Base-by-base conservation (phyloP, 2,329 filamentous ascomycete genomes). In the Orbilia blumenaviensis region DNA sequence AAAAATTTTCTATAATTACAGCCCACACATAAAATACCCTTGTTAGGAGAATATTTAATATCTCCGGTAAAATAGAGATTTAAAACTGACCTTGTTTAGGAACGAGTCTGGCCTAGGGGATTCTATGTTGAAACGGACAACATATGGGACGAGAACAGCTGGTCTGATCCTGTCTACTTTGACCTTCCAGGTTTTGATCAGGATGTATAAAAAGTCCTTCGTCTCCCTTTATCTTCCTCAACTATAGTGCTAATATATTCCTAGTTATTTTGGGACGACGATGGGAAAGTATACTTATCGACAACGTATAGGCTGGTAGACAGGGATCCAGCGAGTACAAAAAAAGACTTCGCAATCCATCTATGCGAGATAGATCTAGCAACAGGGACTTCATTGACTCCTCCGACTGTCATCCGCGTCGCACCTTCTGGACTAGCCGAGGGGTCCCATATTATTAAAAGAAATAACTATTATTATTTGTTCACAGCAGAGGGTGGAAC, bases 401-500 rank as follows among this genome's bases (percentile, higher is more conserved):
- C 84, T 83, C 1, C 81, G 81, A 0, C 77, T 78, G 56, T 79
- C 78, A 71, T 79, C 82, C 42, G 84, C 83, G n/a, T 76, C 34
- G 58, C 68, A 32, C 34, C 69, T 50, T 54, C 78, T 54, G 77
- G 78, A 10, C 83, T 87, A 1, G 85, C 88, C 14, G 88, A 89
- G 80, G 88, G 85, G 0, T 87, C 88, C 1, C 88, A 89, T 78
- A 80, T 89, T 3, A 89, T 88, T 81, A 87, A 87, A 81, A 84
- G 86, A 46, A 86, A 86, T 42, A 86, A 85, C 3, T 88, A 85
- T 84, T 89, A 89, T 77, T 89, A 89, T 79, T 83, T 89, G 6
- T 82, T 89, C 5, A 88, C 86, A 0, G 88, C 88, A 1, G 87
- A 89, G 79, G 88, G 87, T 32, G 88, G 88, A 3, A 89, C 88